Evolutionary conservation across 805 yeast species (phyloP).

Genomic region (Kurtzmaniella fragi): DNA sequence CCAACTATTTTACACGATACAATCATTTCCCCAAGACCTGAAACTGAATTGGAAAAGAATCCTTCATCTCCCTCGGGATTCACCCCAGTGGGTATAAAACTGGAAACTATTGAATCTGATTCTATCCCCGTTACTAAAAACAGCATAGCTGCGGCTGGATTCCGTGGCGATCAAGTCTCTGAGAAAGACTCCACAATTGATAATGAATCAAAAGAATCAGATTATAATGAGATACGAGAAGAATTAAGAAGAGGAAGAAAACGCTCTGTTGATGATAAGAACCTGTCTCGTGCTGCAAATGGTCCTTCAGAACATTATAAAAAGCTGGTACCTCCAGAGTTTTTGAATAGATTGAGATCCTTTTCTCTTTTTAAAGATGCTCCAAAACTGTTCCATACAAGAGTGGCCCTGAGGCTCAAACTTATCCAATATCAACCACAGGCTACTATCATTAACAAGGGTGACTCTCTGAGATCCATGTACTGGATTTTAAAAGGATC

Average conservation of each 20-base stretch:
- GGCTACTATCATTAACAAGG: constrained; percentile 62
- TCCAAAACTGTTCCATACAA: constrained; percentile 57
- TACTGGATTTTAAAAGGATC: constrained; percentile 76
- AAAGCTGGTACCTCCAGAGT: constrained; percentile 44
- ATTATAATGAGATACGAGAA: not conserved
- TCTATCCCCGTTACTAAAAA: too few species aligned
- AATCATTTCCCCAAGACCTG: too few species aligned
- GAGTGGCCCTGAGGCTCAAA: constrained; percentile 52
- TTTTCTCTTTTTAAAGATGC: constrained; percentile 63
- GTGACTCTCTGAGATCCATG: constrained; percentile 73
- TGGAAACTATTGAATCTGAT: not conserved
- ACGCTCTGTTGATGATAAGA: too few species aligned
- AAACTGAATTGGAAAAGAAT: too few species aligned
- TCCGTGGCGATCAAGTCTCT: too few species aligned
- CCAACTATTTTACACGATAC: too few species aligned
- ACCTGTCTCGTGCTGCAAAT: too few species aligned
- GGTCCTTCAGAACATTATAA: constrained; percentile 5
- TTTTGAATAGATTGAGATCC: constrained; percentile 48
- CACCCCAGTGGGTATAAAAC: too few species aligned
- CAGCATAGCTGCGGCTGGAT: too few species aligned
- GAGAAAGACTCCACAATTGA: not conserved
- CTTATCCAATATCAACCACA: constrained; percentile 63
- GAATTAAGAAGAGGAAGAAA: too few species aligned
- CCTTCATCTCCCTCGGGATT: too few species aligned
- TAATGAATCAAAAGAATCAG: not conserved